phyloP scores from a whole-genome alignment of 805 yeast genomes.

The Ogataea wickerhamii region DNA sequence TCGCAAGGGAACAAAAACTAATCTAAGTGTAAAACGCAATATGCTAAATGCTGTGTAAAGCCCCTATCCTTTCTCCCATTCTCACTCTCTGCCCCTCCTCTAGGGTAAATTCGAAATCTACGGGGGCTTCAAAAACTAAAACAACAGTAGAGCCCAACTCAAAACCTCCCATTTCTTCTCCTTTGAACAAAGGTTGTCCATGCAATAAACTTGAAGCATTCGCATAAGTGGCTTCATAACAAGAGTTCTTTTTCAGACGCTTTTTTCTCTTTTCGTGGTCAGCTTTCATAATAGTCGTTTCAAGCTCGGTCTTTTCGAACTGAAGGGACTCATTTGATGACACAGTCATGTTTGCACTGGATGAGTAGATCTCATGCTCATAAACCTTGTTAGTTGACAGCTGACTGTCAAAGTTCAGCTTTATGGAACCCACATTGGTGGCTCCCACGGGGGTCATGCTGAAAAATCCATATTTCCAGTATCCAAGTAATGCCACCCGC shows the following conservation, averaged over 20 bases:
- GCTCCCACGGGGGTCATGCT: conserved; percentile 99
- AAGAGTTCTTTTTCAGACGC: conserved; percentile 65
- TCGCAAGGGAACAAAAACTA: too few relatives aligned
- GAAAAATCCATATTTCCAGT: conserved; percentile 96
- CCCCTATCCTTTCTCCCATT: conserved; percentile 80
- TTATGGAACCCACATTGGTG: conserved; percentile 94
- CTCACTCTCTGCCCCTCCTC: conserved; percentile 72
- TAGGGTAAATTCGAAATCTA: conserved; percentile 64
- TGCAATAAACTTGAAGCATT: conserved; percentile 72
- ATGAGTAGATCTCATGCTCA: conserved; percentile 42
- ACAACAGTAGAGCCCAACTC: conserved; percentile 96
- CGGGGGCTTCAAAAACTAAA: conserved; percentile 93
- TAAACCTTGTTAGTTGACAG: conserved; percentile 76
- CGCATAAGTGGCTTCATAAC: conserved; percentile 90
- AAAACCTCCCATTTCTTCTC: conserved; percentile 97
- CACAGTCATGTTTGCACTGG: conserved; percentile 10
- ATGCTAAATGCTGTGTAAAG: too few relatives aligned
- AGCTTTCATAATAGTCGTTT: conserved; percentile 5
- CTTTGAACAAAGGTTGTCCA: conserved; percentile 86
- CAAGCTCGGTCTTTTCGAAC: conserved; percentile 2
- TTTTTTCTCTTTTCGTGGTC: conserved; percentile 14
- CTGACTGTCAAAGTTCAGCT: conserved; percentile 86
- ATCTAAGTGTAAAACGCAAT: too few relatives aligned
- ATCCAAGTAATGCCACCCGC: conserved; percentile 90
- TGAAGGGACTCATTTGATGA: not conserved